A percentile compares a stretch with the other conserved stretches of the same genome.
Conservation (phyloP, 257 asterid genomes). For the Cordia subcordata region DNA sequence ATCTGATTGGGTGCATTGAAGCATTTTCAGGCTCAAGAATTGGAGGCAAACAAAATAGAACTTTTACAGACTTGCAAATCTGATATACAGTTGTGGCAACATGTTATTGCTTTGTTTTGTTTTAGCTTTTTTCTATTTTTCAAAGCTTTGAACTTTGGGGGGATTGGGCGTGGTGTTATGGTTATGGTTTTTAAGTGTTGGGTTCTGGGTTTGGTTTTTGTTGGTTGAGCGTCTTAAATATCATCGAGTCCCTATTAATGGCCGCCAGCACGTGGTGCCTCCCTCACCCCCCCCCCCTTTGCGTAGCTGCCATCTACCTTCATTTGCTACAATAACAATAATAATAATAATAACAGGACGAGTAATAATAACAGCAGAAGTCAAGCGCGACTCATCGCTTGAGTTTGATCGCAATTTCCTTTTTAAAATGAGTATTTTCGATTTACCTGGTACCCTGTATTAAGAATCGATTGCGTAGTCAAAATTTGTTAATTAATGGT, state of each 20-base stretch:
- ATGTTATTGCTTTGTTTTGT: constrained; percentile 11
- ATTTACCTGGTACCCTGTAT: too few species aligned
- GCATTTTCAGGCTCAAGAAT: constrained; percentile 22
- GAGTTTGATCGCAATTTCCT: too few species aligned
- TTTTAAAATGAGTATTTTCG: too few species aligned
- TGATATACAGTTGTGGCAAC: constrained; percentile 11
- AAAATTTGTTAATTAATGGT: too few species aligned
- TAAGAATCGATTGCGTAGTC: too few species aligned
- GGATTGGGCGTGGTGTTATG: not conserved
- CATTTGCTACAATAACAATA: too few species aligned
- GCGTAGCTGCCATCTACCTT: too few species aligned
- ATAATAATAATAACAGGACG: too few species aligned
- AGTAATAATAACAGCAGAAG: too few species aligned
- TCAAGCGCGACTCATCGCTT: too few species aligned
- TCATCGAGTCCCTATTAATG: constrained; percentile 15
- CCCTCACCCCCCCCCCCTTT: constrained; percentile 13
- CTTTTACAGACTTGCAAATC: constrained; percentile 35
- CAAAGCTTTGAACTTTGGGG: not conserved
- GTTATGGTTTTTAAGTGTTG: too few species aligned
- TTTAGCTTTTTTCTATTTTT: constrained; percentile 19
- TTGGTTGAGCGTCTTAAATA: constrained; percentile 52
- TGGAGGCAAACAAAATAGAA: constrained; percentile 13
- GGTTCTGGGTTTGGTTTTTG: constrained; percentile 61
- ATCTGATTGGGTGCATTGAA: constrained; percentile 19
- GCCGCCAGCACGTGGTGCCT: constrained; percentile 27